Evolutionary conservation across 331 rosid species (phyloP).

Genomic region (Pyracantha coccinea): DNA sequence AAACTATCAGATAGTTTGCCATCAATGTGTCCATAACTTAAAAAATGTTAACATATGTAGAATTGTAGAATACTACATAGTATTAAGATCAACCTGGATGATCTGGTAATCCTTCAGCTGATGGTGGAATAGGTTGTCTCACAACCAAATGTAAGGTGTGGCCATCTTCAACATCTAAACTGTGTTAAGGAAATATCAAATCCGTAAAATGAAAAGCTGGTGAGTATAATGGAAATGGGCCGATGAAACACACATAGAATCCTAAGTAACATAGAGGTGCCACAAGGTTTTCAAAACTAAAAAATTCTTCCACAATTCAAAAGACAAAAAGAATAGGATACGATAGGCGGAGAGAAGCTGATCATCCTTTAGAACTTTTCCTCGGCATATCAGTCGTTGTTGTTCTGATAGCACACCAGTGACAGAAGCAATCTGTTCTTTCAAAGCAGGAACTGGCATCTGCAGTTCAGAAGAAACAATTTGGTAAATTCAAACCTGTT

Average conservation of each 20-base stretch:
- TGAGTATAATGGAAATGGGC: background rate
- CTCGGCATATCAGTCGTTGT: conserved; percentile 87
- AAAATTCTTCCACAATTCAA: background rate
- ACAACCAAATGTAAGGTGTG: conserved; percentile 95
- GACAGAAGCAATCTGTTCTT: conserved; percentile 90
- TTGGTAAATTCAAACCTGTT: background rate
- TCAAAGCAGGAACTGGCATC: conserved; percentile 94
- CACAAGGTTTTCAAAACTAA: conserved; percentile 1
- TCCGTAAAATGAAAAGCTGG: background rate
- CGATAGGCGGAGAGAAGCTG: conserved; percentile 95
- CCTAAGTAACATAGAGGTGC: background rate
- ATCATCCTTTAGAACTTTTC: conserved; percentile 91
- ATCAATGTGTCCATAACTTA: background rate
- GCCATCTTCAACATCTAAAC: conserved; percentile 95
- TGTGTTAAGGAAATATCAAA: conserved; percentile 13
- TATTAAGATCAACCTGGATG: conserved; percentile 50
- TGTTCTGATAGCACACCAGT: conserved; percentile 87
- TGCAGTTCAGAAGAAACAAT: conserved; percentile 18
- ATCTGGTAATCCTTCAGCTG: conserved; percentile 42
- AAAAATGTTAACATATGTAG: background rate
- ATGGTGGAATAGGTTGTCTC: conserved; percentile 68
- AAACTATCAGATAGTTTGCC: background rate
- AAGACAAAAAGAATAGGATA: conserved; percentile 42
- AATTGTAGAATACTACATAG: background rate
- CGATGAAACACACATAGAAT: background rate